A percentile compares a stretch with the other conserved stretches of the same genome.
These are phyloP conservation scores for Trypanosoma theileri DNA, from an alignment of 208 protist genomes.

Conservation along the genomic window DNA sequence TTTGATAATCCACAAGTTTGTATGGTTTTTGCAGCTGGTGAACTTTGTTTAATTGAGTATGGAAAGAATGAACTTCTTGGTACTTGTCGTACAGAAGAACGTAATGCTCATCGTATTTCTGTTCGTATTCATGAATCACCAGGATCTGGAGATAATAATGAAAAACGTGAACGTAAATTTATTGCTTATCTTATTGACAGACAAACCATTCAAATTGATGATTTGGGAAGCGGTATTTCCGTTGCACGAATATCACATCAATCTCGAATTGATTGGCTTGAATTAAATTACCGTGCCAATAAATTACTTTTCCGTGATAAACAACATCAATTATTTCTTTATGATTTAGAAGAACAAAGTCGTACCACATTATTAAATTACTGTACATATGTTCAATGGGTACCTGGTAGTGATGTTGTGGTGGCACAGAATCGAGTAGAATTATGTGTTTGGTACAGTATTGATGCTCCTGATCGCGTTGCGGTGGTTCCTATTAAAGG, in stretches of 20 bases:
- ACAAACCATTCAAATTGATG: constrained; percentile 94
- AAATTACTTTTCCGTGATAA: constrained; percentile 97
- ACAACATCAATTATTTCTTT: constrained; percentile 93
- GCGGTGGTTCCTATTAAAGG: constrained; percentile 95
- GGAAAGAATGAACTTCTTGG: constrained; percentile 95
- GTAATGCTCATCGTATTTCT: constrained; percentile 93
- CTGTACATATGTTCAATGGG: constrained; percentile 98
- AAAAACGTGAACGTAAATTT: constrained; percentile 64
- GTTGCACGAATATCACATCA: constrained; percentile 92
- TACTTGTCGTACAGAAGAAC: constrained; percentile 96
- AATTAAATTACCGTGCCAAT: constrained; percentile 91
- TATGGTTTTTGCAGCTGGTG: constrained; percentile 96
- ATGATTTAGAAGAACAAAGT: constrained; percentile 89
- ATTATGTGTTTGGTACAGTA: constrained; percentile 98
- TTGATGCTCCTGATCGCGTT: constrained; percentile 93
- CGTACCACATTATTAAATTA: constrained; percentile 93
- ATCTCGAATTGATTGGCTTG: constrained; percentile 96
- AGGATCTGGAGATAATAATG: not conserved
- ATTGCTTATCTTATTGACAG: constrained; percentile 97
- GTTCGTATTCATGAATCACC: constrained; percentile 79
- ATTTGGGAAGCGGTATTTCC: constrained; percentile 84
- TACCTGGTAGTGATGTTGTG: constrained; percentile 96
- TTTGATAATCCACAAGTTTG: constrained; percentile 96
- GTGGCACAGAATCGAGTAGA: constrained; percentile 96
- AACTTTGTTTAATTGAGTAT: constrained; percentile 97